A percentile compares a stretch with the other conserved stretches of the same genome.
Evolutionary conservation across 148 eudicot genomes (phyloP).

Genomic region (Nepenthes mirabilis): DNA sequence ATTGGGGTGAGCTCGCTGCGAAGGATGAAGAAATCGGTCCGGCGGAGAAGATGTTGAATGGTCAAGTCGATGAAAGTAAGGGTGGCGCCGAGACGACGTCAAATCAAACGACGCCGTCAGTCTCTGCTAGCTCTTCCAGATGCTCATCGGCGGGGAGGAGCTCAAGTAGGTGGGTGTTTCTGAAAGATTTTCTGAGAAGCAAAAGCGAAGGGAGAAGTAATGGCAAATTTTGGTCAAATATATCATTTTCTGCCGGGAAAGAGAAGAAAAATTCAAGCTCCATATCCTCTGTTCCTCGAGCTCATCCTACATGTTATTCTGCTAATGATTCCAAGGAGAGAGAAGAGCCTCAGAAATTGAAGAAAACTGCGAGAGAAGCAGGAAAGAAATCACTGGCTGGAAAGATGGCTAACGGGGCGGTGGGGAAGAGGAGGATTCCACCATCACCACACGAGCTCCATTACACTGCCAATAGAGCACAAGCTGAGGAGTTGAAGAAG

Average conservation of each 20-base stretch:
- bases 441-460: slow-evolving; percentile 70
- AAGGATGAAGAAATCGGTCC: background rate
- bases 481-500: slow-evolving; percentile 92
- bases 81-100: slow-evolving; percentile 10
- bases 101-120: slow-evolving; percentile 31
- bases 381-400: slow-evolving; percentile 7
- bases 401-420: slow-evolving; percentile 19
- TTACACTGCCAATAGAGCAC: slow-evolving; percentile 80
- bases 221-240: slow-evolving; percentile 56
- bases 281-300: no score
- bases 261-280: slow-evolving; percentile 24
- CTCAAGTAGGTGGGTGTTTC: slow-evolving; percentile 75
- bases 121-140: slow-evolving; percentile 62
- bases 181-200: slow-evolving; percentile 78
- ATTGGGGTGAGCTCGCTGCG: slow-evolving; percentile 13
- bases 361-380: slow-evolving; percentile 2
- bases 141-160: slow-evolving; percentile 72
- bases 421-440: slow-evolving; percentile 34
- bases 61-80: slow-evolving; percentile 2
- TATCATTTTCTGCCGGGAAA: slow-evolving; percentile 46
- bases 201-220: slow-evolving; percentile 78
- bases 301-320: no score
- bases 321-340: background rate
- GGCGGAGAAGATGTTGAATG: background rate
- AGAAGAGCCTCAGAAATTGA: background rate